These are phyloP conservation scores for Pelargonium australe DNA, from an alignment of 441 rosid genomes.

Conservation along the genomic window DNA sequence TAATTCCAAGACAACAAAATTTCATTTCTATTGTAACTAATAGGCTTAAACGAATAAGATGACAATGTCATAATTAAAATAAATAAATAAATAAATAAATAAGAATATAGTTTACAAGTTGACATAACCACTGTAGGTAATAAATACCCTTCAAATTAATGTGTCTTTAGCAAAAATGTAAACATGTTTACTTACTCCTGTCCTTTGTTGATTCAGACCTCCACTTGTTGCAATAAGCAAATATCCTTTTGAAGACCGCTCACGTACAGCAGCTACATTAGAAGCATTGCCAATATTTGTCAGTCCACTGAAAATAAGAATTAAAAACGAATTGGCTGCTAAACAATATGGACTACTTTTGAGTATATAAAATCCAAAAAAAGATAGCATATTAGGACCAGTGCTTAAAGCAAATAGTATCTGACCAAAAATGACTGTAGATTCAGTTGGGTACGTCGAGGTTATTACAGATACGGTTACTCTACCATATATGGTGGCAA, in stretches of 20 bases:
- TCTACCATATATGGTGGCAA: too few relatives aligned
- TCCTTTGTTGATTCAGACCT: slow-evolving; percentile 95
- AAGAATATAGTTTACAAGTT: background rate
- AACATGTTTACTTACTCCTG: slow-evolving; percentile 67
- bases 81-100: too few relatives aligned
- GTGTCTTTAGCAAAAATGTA: slow-evolving; percentile 1
- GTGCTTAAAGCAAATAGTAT: too few relatives aligned
- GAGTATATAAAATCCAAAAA: background rate
- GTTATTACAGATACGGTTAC: too few relatives aligned
- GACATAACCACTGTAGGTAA: background rate
- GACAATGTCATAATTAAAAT: background rate
- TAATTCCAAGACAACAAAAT: slow-evolving; percentile 14
- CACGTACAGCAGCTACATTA: slow-evolving; percentile 57
- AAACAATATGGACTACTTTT: background rate
- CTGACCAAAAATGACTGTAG: too few relatives aligned
- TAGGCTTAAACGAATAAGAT: slow-evolving; percentile 6
- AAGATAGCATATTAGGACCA: too few relatives aligned
- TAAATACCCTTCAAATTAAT: background rate
- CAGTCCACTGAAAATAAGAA: background rate
- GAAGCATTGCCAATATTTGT: slow-evolving; percentile 4
- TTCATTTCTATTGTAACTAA: slow-evolving; percentile 4
- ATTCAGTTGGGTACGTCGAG: too few relatives aligned
- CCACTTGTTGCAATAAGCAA: slow-evolving; percentile 96
- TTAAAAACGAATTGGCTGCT: background rate
- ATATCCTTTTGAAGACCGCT: slow-evolving; percentile 73